Conservation (phyloP, 2,329 filamentous ascomycete genomes). For the Stagonosporopsis chrysanthemi region DNA sequence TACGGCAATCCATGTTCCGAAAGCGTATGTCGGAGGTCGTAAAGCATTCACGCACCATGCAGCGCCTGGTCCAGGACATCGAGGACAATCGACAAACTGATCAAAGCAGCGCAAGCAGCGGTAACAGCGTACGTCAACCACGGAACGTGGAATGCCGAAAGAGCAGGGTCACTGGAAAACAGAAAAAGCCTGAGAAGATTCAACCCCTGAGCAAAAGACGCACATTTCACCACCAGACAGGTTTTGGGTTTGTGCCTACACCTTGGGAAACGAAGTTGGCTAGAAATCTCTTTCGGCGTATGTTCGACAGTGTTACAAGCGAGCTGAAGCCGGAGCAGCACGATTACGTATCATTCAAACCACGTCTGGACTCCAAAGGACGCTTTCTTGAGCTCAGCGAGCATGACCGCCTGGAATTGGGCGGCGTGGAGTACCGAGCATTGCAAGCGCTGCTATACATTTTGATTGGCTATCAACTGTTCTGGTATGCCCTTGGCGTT, state of each 20-base stretch:
- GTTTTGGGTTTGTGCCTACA: constrained; percentile 40
- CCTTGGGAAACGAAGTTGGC: constrained; percentile 41
- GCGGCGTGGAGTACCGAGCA: constrained; percentile 62
- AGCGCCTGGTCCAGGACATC: constrained; percentile 34
- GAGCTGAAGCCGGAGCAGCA: constrained; percentile 35
- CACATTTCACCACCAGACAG: constrained; percentile 37
- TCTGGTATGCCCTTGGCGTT: constrained; percentile 53
- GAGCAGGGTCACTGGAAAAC: neutral
- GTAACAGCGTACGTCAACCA: constrained; percentile 12
- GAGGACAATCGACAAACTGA: constrained; percentile 26
- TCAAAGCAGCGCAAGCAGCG: constrained; percentile 15
- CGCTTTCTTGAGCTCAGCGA: constrained; percentile 49
- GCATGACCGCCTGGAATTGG: constrained; percentile 55
- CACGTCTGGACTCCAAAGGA: constrained; percentile 39
- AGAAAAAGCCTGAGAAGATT: constrained; percentile 10
- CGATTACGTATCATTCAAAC: constrained; percentile 44
- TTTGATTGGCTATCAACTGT: constrained; percentile 51
- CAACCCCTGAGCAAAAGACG: constrained; percentile 26
- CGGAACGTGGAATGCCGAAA: constrained; percentile 7
- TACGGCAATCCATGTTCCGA: constrained; percentile 35
- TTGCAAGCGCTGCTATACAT: constrained; percentile 58
- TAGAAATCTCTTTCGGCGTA: constrained; percentile 31
- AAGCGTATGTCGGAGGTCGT: constrained; percentile 40
- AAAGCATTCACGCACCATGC: constrained; percentile 35
- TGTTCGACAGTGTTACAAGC: constrained; percentile 28